These are phyloP conservation scores for Coemansia sp. DNA, from an alignment of 371 early-diverging fungal genomes.

Conservation along the genomic window DNA sequence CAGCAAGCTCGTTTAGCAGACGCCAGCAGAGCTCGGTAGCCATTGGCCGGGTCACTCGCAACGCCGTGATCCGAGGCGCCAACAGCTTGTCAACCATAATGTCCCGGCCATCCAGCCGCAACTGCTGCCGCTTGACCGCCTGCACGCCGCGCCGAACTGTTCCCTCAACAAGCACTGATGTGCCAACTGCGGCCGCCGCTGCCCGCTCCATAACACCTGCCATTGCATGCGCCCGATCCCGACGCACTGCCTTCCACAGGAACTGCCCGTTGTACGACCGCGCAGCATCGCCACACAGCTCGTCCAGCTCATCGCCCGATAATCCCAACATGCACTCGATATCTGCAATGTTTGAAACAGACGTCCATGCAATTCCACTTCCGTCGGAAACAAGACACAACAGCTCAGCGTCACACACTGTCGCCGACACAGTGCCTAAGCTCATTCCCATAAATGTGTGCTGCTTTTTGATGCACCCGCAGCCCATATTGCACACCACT, in stretches of 20 bases:
- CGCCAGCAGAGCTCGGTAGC: conserved; percentile 18
- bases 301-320: neutral
- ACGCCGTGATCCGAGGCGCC: conserved; percentile 14
- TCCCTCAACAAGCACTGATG: conserved; percentile 17
- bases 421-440: neutral
- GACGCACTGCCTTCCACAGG: conserved; percentile 22
- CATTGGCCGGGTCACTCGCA: conserved; percentile 11
- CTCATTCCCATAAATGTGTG: conserved; percentile 5
- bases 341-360: neutral
- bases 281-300: conserved; percentile 20
- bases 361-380: conserved; percentile 34
- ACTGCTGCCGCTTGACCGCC: conserved; percentile 17
- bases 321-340: conserved; percentile 11
- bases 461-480: conserved; percentile 23
- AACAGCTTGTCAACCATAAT: conserved; percentile 6
- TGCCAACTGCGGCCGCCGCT: conserved; percentile 8
- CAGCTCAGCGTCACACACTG: neutral
- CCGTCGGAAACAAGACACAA: conserved; percentile 29
- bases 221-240: neutral
- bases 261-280: conserved; percentile 30
- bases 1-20: conserved; percentile 3
- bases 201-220: conserved; percentile 2
- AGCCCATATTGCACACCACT: conserved; percentile 14
- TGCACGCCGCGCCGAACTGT: neutral
- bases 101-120: conserved; percentile 31